Evolutionary conservation across 1,284 basidiomycete species (phyloP).

Genomic region (Singerocomus inundabilis): DNA sequence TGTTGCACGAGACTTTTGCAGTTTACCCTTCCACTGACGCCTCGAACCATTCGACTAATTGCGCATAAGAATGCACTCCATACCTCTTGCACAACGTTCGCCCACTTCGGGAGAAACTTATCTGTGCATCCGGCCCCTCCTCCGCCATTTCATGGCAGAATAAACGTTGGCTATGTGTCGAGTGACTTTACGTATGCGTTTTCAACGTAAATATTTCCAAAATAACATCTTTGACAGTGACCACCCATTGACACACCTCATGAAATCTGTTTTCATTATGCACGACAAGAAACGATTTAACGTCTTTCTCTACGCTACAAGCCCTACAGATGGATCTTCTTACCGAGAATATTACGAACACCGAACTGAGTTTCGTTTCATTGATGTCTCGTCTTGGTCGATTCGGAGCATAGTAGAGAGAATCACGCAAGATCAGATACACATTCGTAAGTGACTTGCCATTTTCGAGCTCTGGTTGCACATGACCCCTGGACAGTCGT

Average conservation of each 20-base stretch:
- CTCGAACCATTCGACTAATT: constrained; percentile 53
- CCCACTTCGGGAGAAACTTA: constrained; percentile 33
- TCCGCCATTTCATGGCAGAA: constrained; percentile 42
- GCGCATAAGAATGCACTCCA: constrained; percentile 58
- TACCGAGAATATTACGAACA: constrained; percentile 54
- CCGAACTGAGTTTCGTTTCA: constrained; percentile 44
- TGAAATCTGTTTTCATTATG: constrained; percentile 59
- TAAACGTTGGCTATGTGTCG: constrained; percentile 61
- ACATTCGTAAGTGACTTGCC: constrained; percentile 41
- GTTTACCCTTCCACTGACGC: constrained; percentile 55
- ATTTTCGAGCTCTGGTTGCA: constrained; percentile 1
- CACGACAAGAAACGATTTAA: constrained; percentile 49
- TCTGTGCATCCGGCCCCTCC: constrained; percentile 41
- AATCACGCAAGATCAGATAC: constrained; percentile 51
- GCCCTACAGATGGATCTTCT: constrained; percentile 49
- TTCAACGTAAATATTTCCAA: not conserved
- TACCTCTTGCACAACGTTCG: constrained; percentile 49
- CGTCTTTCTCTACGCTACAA: constrained; percentile 56
- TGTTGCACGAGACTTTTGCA: constrained; percentile 20
- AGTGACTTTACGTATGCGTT: constrained; percentile 50
- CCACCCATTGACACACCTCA: constrained; percentile 61
- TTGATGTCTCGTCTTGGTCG: constrained; percentile 50
- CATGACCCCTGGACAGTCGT: constrained; percentile 37
- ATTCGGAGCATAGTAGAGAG: constrained; percentile 43
- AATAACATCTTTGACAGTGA: constrained; percentile 37